phyloP scores from a whole-genome alignment of 139 green algal genomes.

The Dunaliella primolecta region DNA sequence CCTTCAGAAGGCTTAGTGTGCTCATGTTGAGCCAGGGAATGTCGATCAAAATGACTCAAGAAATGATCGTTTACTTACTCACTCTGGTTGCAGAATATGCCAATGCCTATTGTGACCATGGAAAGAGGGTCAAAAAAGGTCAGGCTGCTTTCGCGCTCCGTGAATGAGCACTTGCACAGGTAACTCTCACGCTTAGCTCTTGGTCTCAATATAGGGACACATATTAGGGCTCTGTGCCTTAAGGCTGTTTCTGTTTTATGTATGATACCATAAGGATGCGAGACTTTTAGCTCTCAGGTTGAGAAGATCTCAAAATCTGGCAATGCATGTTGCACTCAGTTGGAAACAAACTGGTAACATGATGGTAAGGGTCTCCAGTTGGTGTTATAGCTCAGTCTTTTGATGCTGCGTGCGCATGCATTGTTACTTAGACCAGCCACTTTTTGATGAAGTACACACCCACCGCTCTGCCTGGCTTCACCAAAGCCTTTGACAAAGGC shows the following conservation, averaged over 20 bases:
- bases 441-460: too few species aligned
- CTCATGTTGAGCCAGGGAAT: too few species aligned
- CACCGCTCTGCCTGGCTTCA: too few species aligned
- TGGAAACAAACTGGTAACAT: not conserved
- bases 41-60: too few species aligned
- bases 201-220: not conserved
- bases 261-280: not conserved
- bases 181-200: constrained; percentile 7
- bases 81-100: constrained; percentile 52
- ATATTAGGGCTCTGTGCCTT: not conserved
- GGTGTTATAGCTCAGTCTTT: too few species aligned
- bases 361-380: not conserved
- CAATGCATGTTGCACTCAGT: not conserved
- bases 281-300: not conserved
- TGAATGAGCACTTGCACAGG: constrained; percentile 75
- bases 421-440: too few species aligned
- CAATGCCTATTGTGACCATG: constrained; percentile 59
- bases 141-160: constrained; percentile 56
- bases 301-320: not conserved
- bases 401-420: too few species aligned
- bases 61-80: too few species aligned
- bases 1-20: too few species aligned
- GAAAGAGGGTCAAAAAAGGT: constrained; percentile 35
- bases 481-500: too few species aligned
- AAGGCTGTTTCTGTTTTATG: not conserved